Conservation (phyloP, 805 yeast genomes). For the Zygoascus biomembranicola region DNA sequence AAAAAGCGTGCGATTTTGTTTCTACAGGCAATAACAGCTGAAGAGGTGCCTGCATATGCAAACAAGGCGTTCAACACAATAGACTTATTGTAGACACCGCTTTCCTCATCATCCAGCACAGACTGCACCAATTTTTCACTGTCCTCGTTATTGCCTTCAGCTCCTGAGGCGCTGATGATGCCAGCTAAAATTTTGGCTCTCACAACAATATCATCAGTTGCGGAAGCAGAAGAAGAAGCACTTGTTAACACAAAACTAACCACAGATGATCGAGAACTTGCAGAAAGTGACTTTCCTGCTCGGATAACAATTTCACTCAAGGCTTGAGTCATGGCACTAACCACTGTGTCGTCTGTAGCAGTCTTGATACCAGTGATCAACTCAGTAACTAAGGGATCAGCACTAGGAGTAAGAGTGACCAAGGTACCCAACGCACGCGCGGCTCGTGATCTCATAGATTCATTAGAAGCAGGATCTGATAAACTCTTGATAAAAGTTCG, state of each 20-base stretch:
- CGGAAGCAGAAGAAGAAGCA: not conserved
- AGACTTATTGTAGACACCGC: conserved; percentile 33
- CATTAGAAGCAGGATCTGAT: conserved; percentile 63
- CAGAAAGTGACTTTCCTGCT: conserved; percentile 73
- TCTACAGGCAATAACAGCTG: conserved; percentile 45
- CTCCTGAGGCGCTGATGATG: conserved; percentile 51
- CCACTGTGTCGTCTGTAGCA: conserved; percentile 62
- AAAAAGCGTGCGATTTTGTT: conserved; percentile 44
- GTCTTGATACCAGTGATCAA: conserved; percentile 62
- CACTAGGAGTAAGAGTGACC: conserved; percentile 83
- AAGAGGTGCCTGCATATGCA: conserved; percentile 62
- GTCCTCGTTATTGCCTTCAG: conserved; percentile 39
- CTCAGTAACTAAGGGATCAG: conserved; percentile 86
- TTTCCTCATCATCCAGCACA: conserved; percentile 11
- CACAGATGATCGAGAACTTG: conserved; percentile 58
- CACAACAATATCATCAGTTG: conserved; percentile 28
- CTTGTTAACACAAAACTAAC: conserved; percentile 45
- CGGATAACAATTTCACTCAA: conserved; percentile 70
- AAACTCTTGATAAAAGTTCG: conserved; percentile 92
- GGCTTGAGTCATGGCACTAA: conserved; percentile 72
- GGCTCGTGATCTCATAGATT: conserved; percentile 69
- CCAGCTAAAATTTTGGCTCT: conserved; percentile 77
- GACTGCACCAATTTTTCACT: conserved; percentile 35
- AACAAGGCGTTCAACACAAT: conserved; percentile 72
- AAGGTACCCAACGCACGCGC: conserved; percentile 84